phyloP scores from a whole-genome alignment of 2,329 filamentous ascomycete genomes.

The Talaromyces sp. region DNA sequence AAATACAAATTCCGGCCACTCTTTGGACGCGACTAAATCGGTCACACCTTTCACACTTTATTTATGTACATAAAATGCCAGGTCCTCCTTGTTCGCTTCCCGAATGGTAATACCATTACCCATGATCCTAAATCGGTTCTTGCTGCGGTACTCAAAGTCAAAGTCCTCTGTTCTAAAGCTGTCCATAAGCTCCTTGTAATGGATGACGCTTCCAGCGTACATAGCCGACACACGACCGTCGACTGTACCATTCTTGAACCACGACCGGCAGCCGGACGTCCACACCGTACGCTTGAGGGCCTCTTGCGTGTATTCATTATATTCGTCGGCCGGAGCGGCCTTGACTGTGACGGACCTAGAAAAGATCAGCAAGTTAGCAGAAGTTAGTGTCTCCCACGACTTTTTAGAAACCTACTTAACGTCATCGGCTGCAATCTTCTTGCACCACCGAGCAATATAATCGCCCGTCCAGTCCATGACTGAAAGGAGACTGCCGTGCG shows the following conservation, averaged over 20 bases:
- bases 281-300: slow-evolving; percentile 3
- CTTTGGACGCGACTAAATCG: no score
- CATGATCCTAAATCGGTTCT: slow-evolving; percentile 20
- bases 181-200: slow-evolving; percentile 16
- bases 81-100: background rate
- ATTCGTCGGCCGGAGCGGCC: background rate
- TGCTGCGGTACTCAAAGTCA: slow-evolving; percentile 18
- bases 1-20: no score
- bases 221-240: slow-evolving; percentile 21
- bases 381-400: no score
- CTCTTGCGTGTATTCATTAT: background rate
- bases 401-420: no score
- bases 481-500: slow-evolving; percentile 22
- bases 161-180: slow-evolving; percentile 18
- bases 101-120: slow-evolving; percentile 19
- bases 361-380: no score
- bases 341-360: no score
- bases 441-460: slow-evolving; percentile 19
- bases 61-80: background rate
- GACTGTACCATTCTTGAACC: slow-evolving; percentile 22
- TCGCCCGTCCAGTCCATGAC: slow-evolving; percentile 18
- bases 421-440: no score
- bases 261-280: background rate
- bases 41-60: background rate
- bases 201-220: slow-evolving; percentile 24